Base-by-base conservation (phyloP, 352 stramenopile species). In the Globisporangium nodosum region DNA sequence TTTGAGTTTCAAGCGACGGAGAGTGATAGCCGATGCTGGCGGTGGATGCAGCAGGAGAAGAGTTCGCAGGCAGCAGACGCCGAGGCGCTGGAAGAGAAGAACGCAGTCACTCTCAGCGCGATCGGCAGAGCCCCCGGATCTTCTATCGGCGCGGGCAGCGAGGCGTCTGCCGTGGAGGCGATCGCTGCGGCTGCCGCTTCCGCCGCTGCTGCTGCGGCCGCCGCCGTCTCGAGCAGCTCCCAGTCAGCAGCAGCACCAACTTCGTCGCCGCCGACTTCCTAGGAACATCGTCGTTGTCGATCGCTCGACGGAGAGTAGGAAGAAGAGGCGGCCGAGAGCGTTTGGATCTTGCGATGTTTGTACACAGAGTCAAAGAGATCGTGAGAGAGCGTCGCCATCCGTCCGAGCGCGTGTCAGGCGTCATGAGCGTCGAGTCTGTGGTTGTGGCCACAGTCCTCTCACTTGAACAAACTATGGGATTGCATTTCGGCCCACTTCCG, bases 21-120 rank as follows among this genome's bases (percentile, higher is more conserved):
- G 42, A 13, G 16, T 24, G 16, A 16, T 49, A n/a, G 8, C 2
- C 5, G 3, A 8, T n/a, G 5, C 16, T 20, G 13, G 42, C 9
- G 12, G 43, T 40, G 8, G 7, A n/a, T 35, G 24, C 54, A 3
- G 31, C 37, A 55, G n/a, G 40, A 61, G 27, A 53, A 46, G 21
- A 40, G 21, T 11, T 21, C 37, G 33, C 7, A 49, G 43, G 24
- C 21, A 11, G 15, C 20, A 9, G 55, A 61, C 20, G 7, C 33
- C 13, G 55, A 61, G 16, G 30, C 55, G 48, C 21, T 61, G 24
- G 55, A 61, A 61, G 55, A 61, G 21, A 61, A 61, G 35, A 54
- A 35, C 35, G 46, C 47, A 3, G 37, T 30, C 24, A 37, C 18
- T 16, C 21, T 37, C 21, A 49, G 8, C 35, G 18, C 43, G 43